These are phyloP conservation scores for Microbotryomycetes sp. DNA, from an alignment of 1,284 basidiomycete genomes.

Conservation along the genomic window DNA sequence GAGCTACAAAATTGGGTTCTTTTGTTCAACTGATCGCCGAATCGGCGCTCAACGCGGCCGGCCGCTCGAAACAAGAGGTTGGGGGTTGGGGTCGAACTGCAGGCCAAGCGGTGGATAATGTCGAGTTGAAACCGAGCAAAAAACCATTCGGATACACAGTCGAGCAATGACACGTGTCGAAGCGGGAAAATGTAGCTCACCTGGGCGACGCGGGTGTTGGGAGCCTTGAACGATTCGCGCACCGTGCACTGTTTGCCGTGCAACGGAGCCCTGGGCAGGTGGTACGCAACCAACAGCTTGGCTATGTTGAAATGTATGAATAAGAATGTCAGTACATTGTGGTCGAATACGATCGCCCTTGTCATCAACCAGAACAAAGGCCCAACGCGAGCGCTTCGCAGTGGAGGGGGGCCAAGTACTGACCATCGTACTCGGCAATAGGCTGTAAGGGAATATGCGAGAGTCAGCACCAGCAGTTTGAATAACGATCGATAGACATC, in stretches of 20 bases:
- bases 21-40: no score
- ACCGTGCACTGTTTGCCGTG: constrained; percentile 50
- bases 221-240: constrained; percentile 51
- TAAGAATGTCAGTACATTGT: not conserved
- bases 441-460: constrained; percentile 7
- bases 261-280: constrained; percentile 77
- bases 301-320: constrained; percentile 45
- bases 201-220: constrained; percentile 56
- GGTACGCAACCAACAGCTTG: constrained; percentile 87
- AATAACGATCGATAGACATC: not conserved
- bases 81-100: no score
- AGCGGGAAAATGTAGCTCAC: constrained; percentile 19
- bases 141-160: constrained; percentile 30
- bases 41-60: no score
- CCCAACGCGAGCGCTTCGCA: no score
- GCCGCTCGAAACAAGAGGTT: no score
- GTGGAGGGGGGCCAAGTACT: not conserved
- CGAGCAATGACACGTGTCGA: constrained; percentile 38
- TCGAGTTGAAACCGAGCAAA: no score
- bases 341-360: not conserved
- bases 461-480: not conserved
- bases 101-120: no score
- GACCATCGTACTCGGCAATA: constrained; percentile 35
- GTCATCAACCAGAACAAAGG: not conserved
- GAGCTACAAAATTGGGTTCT: no score